Base-by-base conservation (phyloP, 306 rosid genomes). In the peach (Prunus persica) region DNA sequence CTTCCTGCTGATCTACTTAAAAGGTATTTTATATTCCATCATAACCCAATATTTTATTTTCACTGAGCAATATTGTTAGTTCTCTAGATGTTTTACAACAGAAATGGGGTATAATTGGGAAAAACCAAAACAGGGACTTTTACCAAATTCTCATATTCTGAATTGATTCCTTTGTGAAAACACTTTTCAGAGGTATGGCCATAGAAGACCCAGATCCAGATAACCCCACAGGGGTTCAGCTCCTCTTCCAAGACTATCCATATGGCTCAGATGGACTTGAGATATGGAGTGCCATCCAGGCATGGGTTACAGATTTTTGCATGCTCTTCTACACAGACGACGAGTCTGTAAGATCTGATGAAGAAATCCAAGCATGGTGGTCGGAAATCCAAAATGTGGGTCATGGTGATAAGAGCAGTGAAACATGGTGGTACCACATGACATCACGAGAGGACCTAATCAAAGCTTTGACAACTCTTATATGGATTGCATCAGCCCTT, bases 291-390 rank as follows among this genome's bases (percentile, higher is more conserved):
- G 86, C 92, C 74, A 90, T 92, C 65, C 88, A 88, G 76, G 62
- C 82, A 51, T 92, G 96, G 96, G 93, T 90, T 19, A 81, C 73
- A 18, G 86, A 84, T 75, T 90, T 83, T 49, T 87, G 90, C 80
- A 81, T 85, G 61, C 72, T 90, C 80, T 90, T 88, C 86, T 90
- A 92, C 78, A 45, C 80, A 77, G 85, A 84, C 7, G 83, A 87
- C 6, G 78, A 76, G 28, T 80, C 86, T 52, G 82, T 90, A 18
- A 46, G 45, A 75, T 66, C 82, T 47, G 96, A 92, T 72, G 69
- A 69, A 38, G 96, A 90, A 72, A 84, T 90, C 81, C 93, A 90
- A 75, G 75, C 88, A 30, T 92, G 97, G 97, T 86, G 96, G 93
- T 68, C 79, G 8, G 96, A 92, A 78, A 87, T 92, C 46, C 76